Percentiles rank a stretch among this genome's conserved stretches.
These are phyloP conservation scores for Hanseniaspora thailandica DNA, from an alignment of 805 yeast species.

Conservation along the genomic window DNA sequence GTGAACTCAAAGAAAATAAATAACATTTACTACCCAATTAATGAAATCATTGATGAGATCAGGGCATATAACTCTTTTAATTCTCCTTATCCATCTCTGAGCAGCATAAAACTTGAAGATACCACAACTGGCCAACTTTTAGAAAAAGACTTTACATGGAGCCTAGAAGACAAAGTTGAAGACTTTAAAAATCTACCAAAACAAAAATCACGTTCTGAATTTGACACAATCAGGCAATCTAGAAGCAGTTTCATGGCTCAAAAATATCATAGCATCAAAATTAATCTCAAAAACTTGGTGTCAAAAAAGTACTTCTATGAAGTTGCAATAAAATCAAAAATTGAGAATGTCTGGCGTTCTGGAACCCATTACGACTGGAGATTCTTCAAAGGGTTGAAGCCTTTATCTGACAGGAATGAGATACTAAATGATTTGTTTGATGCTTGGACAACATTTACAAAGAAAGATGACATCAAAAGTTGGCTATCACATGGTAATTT, in stretches of 20 bases:
- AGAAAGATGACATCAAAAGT: conserved; percentile 32
- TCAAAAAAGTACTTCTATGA: conserved; percentile 10
- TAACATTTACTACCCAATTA: not conserved
- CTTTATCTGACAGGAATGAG: conserved; percentile 24
- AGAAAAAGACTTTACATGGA: not conserved
- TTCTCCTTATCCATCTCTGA: not conserved
- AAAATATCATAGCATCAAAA: not conserved
- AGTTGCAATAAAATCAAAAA: conserved; percentile 6
- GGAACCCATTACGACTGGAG: conserved; percentile 43
- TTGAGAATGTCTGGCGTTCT: not conserved
- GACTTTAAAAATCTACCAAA: not conserved
- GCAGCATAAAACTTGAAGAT: not conserved
- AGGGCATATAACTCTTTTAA: not conserved
- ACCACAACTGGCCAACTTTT: conserved; percentile 14
- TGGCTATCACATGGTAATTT: conserved; percentile 50
- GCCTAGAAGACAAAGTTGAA: not conserved
- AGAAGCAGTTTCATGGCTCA: not conserved
- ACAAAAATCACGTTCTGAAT: conserved; percentile 15
- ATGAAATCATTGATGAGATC: not conserved
- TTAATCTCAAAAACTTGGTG: not conserved
- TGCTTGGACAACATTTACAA: conserved; percentile 38
- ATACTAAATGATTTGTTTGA: conserved; percentile 33
- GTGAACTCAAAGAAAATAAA: not conserved
- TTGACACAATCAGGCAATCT: not conserved
- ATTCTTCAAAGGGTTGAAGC: conserved; percentile 40